Evolutionary conservation across 2,329 filamentous ascomycete species (phyloP).

Genomic region (Blumeria hordei): DNA sequence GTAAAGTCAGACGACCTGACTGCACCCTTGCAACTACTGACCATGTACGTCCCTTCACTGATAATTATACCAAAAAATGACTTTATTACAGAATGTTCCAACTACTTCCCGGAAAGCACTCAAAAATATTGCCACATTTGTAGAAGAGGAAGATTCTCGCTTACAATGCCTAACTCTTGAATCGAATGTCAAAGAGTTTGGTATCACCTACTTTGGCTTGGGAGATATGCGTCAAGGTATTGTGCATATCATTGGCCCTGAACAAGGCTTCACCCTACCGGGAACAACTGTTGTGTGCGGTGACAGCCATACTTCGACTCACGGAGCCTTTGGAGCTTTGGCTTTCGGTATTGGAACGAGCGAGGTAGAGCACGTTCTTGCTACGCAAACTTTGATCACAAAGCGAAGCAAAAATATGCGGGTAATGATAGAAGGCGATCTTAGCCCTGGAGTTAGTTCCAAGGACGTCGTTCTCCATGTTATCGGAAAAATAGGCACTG

Average conservation of each 20-base stretch:
- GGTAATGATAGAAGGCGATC: slow-evolving; percentile 77
- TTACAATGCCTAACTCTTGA: slow-evolving; percentile 89
- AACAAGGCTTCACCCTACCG: slow-evolving; percentile 94
- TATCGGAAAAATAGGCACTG: slow-evolving; percentile 84
- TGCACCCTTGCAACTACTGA: slow-evolving; percentile 93
- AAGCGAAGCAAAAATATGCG: slow-evolving; percentile 97
- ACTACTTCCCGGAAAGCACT: slow-evolving; percentile 76
- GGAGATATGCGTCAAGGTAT: slow-evolving; percentile 94
- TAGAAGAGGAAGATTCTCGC: slow-evolving; percentile 81
- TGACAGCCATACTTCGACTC: slow-evolving; percentile 93
- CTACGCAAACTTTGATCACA: slow-evolving; percentile 85
- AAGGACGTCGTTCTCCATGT: slow-evolving; percentile 88
- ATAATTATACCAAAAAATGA: background rate
- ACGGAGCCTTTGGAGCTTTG: slow-evolving; percentile 84
- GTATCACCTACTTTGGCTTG: slow-evolving; percentile 89
- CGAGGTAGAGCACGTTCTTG: slow-evolving; percentile 94
- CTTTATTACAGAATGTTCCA: slow-evolving; percentile 51
- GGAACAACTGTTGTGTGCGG: slow-evolving; percentile 94
- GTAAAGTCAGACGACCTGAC: slow-evolving; percentile 76
- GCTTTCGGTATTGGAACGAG: slow-evolving; percentile 95
- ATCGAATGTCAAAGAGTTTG: slow-evolving; percentile 91
- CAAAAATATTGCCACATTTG: slow-evolving; percentile 83
- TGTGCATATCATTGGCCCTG: slow-evolving; percentile 92
- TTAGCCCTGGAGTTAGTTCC: slow-evolving; percentile 75
- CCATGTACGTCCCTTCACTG: slow-evolving; percentile 43